phyloP scores from a whole-genome alignment of 1,284 basidiomycete species.

The Pyrrhoderma noxium region DNA sequence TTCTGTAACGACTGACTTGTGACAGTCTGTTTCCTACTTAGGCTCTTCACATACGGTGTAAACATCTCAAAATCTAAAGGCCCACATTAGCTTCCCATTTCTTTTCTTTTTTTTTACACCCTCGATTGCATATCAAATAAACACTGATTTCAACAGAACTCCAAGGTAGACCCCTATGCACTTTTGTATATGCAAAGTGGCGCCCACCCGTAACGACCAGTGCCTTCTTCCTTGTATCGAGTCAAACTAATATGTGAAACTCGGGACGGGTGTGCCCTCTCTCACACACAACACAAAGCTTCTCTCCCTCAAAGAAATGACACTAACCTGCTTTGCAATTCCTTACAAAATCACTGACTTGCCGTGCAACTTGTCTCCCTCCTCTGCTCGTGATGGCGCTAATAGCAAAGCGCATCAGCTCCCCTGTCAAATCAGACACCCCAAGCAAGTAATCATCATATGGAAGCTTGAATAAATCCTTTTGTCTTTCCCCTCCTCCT shows the following conservation, averaged over 20 bases:
- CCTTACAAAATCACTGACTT: slow-evolving; percentile 74
- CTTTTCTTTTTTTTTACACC: too few species aligned
- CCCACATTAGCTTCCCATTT: too few species aligned
- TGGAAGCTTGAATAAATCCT: slow-evolving; percentile 64
- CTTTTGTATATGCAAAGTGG: background rate
- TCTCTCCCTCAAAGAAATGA: too few species aligned
- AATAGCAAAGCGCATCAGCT: slow-evolving; percentile 95
- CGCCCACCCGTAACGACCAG: background rate
- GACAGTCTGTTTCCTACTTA: slow-evolving; percentile 84
- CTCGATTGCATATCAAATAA: too few species aligned
- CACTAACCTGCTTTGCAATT: slow-evolving; percentile 68
- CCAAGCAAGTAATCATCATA: slow-evolving; percentile 86
- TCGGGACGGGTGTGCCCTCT: too few species aligned
- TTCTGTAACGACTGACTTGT: slow-evolving; percentile 84
- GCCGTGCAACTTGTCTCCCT: slow-evolving; percentile 60
- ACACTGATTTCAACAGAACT: too few species aligned
- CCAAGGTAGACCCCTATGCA: background rate
- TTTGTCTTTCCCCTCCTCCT: slow-evolving; percentile 24
- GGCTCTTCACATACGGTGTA: slow-evolving; percentile 59
- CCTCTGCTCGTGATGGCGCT: slow-evolving; percentile 64
- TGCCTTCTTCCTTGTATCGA: too few species aligned
- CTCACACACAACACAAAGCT: too few species aligned
- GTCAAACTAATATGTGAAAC: too few species aligned
- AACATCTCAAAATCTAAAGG: slow-evolving; percentile 67
- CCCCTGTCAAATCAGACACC: slow-evolving; percentile 90